Conservation (phyloP, 176 grass and related monocot genomes). For the Oryza meridionalis region DNA sequence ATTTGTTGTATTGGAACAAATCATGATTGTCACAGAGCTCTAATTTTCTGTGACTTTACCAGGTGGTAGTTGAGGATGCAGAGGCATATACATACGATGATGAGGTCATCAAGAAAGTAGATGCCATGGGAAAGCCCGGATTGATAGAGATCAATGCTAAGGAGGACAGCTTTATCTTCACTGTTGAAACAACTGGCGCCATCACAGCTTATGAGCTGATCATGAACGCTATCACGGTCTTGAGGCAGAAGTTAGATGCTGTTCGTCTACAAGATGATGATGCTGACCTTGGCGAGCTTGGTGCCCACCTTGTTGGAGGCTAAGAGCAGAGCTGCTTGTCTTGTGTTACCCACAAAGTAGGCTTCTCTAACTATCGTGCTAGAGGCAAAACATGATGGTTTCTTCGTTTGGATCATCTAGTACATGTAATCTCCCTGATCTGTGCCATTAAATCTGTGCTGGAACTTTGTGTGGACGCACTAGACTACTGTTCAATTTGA, state of each 20-base stretch:
- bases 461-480: not conserved
- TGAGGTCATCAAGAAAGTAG: slow-evolving; percentile 90
- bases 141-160: slow-evolving; percentile 76
- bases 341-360: not conserved
- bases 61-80: slow-evolving; percentile 66
- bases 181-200: slow-evolving; percentile 79
- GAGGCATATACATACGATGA: slow-evolving; percentile 92
- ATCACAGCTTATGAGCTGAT: slow-evolving; percentile 81
- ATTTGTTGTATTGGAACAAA: not conserved
- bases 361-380: slow-evolving; percentile 28
- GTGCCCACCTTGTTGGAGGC: slow-evolving; percentile 66
- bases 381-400: not conserved
- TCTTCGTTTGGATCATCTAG: not conserved
- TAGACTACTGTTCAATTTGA: not conserved
- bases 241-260: slow-evolving; percentile 86
- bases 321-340: not conserved
- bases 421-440: not conserved
- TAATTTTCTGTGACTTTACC: slow-evolving; percentile 2
- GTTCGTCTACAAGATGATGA: slow-evolving; percentile 83
- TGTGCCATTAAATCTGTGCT: not conserved
- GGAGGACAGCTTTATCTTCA: slow-evolving; percentile 96
- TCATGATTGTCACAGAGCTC: not conserved
- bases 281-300: slow-evolving; percentile 69
- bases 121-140: slow-evolving; percentile 88
- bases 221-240: slow-evolving; percentile 66